Evolutionary conservation across 805 yeast species (phyloP).

Genomic region (Metschnikowia matae): DNA sequence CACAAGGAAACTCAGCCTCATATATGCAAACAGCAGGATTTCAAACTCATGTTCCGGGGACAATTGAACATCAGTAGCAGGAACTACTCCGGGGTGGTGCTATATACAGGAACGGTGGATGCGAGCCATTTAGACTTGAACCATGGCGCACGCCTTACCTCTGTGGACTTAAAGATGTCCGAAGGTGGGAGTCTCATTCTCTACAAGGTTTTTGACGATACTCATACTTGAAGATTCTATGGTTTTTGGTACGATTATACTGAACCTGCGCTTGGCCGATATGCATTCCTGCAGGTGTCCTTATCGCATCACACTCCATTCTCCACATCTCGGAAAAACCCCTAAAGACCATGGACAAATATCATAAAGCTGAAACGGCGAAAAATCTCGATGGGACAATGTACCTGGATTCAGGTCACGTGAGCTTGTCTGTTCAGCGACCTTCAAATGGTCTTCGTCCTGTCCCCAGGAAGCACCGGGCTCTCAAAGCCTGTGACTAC

Average conservation of each 20-base stretch:
- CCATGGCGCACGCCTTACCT: conserved; percentile 28
- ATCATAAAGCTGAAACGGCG: not conserved
- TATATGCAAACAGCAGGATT: conserved; percentile 13
- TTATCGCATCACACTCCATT: not conserved
- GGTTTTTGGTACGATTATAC: not conserved
- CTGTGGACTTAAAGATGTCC: conserved; percentile 17
- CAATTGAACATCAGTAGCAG: conserved; percentile 17
- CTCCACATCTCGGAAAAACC: not conserved
- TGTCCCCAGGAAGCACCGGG: conserved; percentile 24
- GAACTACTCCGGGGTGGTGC: conserved; percentile 16
- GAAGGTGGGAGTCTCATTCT: conserved; percentile 8
- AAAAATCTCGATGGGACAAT: not conserved
- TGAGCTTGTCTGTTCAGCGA: not conserved
- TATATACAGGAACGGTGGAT: conserved; percentile 29
- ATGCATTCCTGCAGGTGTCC: not conserved
- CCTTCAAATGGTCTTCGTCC: not conserved
- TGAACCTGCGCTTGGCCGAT: not conserved
- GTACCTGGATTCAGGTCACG: not conserved
- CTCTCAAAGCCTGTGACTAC: conserved; percentile 50
- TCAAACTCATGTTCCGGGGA: conserved; percentile 25
- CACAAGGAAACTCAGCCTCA: conserved; percentile 6
- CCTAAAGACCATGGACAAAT: not conserved
- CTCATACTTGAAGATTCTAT: not conserved
- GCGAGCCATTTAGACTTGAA: conserved; percentile 28
- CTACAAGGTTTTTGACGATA: not conserved